These are phyloP conservation scores for Gracilariopsis chorda DNA, from an alignment of 23 red algal genomes.

Conservation along the genomic window DNA sequence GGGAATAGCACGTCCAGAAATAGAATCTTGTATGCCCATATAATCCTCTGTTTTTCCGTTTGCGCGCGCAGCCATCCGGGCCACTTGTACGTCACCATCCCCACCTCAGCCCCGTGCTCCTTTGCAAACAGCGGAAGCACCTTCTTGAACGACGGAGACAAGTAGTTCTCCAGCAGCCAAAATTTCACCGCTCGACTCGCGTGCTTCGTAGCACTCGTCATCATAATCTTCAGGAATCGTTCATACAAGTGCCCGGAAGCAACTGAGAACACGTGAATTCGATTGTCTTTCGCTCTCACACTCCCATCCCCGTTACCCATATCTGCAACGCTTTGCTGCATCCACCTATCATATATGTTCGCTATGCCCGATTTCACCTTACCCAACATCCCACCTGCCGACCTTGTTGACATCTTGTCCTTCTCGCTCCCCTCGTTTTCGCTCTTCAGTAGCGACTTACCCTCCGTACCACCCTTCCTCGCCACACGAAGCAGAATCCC, in stretches of 20 bases:
- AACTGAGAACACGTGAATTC: constrained; percentile 93
- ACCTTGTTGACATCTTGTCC: background rate
- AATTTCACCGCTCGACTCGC: constrained; percentile 81
- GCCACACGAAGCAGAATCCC: constrained; percentile 57
- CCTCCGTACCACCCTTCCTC: constrained; percentile 54
- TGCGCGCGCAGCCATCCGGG: constrained; percentile 92
- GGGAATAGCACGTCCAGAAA: constrained; percentile 99
- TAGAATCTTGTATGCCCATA: constrained; percentile 99
- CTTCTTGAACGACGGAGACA: constrained; percentile 92
- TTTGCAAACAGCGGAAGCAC: constrained; percentile 77
- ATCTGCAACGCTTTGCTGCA: background rate
- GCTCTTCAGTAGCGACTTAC: constrained; percentile 6
- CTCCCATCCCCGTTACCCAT: background rate
- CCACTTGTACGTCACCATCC: constrained; percentile 95
- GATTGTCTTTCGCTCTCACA: background rate
- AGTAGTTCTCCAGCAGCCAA: constrained; percentile 95
- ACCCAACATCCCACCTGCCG: background rate
- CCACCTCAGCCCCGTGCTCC: constrained; percentile 71
- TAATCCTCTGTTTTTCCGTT: constrained; percentile 91
- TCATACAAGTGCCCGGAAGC: constrained; percentile 99
- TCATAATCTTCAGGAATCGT: constrained; percentile 97
- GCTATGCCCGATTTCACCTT: background rate
- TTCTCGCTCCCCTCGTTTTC: background rate
- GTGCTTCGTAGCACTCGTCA: constrained; percentile 75
- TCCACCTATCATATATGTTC: background rate